These are phyloP conservation scores for Mortierella sp. DNA, from an alignment of 371 early-diverging fungal species.

Conservation along the genomic window DNA sequence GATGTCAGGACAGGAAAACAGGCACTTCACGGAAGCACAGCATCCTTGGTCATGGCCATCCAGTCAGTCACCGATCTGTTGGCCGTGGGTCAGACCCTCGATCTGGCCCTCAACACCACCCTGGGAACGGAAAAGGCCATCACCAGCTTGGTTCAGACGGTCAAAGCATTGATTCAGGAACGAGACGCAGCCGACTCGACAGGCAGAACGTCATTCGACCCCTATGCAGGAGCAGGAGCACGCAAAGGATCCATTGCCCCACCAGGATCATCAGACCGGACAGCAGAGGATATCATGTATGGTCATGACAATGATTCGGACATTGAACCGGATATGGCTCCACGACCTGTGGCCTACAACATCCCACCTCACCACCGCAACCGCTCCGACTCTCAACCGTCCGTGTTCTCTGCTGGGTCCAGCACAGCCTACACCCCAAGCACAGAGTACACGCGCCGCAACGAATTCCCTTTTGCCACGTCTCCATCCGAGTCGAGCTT, in stretches of 20 bases:
- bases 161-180: too few relatives aligned
- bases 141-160: too few relatives aligned
- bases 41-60: constrained; percentile 70
- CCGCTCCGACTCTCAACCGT: constrained; percentile 32
- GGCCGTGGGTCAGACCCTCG: constrained; percentile 30
- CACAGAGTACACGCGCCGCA: constrained; percentile 23
- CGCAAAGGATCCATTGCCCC: too few relatives aligned
- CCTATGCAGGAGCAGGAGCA: too few relatives aligned
- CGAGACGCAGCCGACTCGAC: constrained; percentile 23
- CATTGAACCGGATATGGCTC: constrained; percentile 20
- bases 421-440: constrained; percentile 19
- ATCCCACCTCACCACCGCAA: constrained; percentile 15
- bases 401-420: constrained; percentile 28
- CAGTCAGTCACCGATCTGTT: constrained; percentile 65
- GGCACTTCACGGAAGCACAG: constrained; percentile 72
- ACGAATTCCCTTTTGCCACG: too few relatives aligned
- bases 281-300: too few relatives aligned
- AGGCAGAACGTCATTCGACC: constrained; percentile 22
- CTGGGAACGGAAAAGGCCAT: too few relatives aligned
- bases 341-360: too few relatives aligned
- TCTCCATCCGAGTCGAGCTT: not conserved
- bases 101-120: constrained; percentile 43
- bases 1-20: constrained; percentile 75
- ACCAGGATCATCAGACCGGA: too few relatives aligned
- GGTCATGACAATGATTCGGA: constrained; percentile 27